phyloP scores from a whole-genome alignment of 1,284 basidiomycete genomes.

The Coriolopsis trogii region DNA sequence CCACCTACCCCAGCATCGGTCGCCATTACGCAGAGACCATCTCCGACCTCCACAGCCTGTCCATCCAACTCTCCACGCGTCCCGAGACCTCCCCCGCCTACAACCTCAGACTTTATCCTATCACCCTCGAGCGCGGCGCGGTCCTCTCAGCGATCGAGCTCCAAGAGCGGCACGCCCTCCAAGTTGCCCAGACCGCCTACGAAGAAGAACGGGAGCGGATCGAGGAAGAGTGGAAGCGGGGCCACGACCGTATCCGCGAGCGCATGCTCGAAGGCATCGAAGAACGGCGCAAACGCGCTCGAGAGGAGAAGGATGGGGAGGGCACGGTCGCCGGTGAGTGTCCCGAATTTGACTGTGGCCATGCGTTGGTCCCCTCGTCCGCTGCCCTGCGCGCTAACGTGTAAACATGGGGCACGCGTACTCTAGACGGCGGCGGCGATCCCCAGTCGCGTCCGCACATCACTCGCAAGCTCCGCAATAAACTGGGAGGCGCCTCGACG shows the following conservation, averaged over 20 bases:
- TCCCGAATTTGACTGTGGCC: not conserved
- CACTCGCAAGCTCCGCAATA: constrained; percentile 79
- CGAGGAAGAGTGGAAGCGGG: constrained; percentile 77
- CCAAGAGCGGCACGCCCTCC: constrained; percentile 66
- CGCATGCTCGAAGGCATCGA: constrained; percentile 81
- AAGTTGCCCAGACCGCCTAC: constrained; percentile 66
- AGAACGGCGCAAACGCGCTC: constrained; percentile 69
- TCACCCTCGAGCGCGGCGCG: constrained; percentile 75
- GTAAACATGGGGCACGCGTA: not conserved
- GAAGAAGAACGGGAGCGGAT: constrained; percentile 76
- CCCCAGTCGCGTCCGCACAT: constrained; percentile 76
- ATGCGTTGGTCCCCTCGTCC: constrained; percentile 9
- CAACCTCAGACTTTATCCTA: constrained; percentile 68
- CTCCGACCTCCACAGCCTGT: constrained; percentile 52
- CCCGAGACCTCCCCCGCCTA: constrained; percentile 67
- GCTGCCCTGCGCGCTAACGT: too few species aligned
- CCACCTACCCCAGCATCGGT: constrained; percentile 42
- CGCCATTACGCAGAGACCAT: constrained; percentile 57
- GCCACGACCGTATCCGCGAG: constrained; percentile 70
- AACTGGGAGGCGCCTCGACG: constrained; percentile 65
- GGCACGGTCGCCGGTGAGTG: constrained; percentile 62
- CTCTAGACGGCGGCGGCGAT: constrained; percentile 66
- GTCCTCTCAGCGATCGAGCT: constrained; percentile 61
- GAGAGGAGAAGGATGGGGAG: constrained; percentile 83
- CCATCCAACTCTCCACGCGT: constrained; percentile 62